Conservation (phyloP, 2,329 filamentous ascomycete genomes). For the Ophiostoma novo-ulmi region DNA sequence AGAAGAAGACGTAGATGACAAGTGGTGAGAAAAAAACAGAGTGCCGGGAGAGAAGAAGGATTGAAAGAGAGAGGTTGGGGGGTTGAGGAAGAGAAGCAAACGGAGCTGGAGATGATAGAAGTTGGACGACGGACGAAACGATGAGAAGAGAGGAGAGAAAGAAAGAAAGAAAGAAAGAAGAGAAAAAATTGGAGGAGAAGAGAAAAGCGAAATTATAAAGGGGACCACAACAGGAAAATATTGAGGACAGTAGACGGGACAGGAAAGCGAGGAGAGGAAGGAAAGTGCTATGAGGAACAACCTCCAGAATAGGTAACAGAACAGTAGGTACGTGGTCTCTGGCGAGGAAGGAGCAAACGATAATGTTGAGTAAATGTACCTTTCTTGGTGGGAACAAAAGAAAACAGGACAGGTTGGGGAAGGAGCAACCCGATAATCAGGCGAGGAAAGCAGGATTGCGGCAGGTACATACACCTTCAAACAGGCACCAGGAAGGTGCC, state of each 20-base stretch:
- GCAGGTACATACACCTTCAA: background rate
- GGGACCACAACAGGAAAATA: slow-evolving; percentile 13
- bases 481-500: background rate
- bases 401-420: background rate
- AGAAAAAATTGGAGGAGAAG: background rate
- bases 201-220: background rate
- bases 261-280: slow-evolving; percentile 24
- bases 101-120: background rate
- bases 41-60: background rate
- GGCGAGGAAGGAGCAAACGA: slow-evolving; percentile 1
- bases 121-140: background rate
- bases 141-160: background rate
- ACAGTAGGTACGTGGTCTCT: background rate
- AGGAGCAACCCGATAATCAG: background rate
- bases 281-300: slow-evolving; percentile 20
- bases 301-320: background rate
- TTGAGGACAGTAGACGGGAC: background rate
- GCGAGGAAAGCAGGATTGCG: background rate
- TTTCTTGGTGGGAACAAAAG: background rate
- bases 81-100: background rate
- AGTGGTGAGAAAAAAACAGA: background rate
- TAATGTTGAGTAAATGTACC: background rate
- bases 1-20: background rate
- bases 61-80: background rate
- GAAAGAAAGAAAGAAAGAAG: slow-evolving; percentile 6